Evolutionary conservation across 2,329 filamentous ascomycete species (phyloP), one percentile per base, ranked within the genome.

Genomic region (Arthrobotrys pseudoclavata): DNA sequence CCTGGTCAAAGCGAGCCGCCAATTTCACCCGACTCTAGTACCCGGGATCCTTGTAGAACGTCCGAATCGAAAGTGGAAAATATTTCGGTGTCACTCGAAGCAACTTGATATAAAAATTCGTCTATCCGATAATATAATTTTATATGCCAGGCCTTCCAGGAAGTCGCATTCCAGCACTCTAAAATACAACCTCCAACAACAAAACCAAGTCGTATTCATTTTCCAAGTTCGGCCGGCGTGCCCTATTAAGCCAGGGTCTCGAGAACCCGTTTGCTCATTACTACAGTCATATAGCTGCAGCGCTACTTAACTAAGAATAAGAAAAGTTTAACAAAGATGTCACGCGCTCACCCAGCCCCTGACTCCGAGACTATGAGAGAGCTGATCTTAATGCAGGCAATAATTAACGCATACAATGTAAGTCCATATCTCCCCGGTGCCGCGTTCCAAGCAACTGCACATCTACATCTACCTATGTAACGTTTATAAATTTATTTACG

Each of bases 361-460:
- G 45, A 67, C 45, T 76, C 72, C 24, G 72, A 67, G 15, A 61
- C 72, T 3, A 76, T 76, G 66, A 60, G 52, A 55, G 72, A 76
- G 52, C 48, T 76, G 29, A 76, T 76, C 15, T 12, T 76, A 15
- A 70, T 76, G 72, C 72, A 76, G 31, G 72, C 72, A 0, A 76
- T 76, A n/a, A 67, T 76, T 10, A 76, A 76, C 40, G 66, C 72
- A 3, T 76, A 76, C 42, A 69, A 69, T 18, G 72, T 76, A 55
- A 66, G 72, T 53, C 26, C 18, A 24, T 34, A 22, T 37, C 34
- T 24, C 20, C 52, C n/a, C 18, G 45, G 29, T 18, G 15, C 20
- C 24, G 15, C 34, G 12, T 24, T 55, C 18, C 50, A 60, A 34
- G 24, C 5, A 47, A 29, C 40, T 57, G 48, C 61, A 13, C 61